Conservation (phyloP, 805 yeast genomes). For the Pichia eremophila region DNA sequence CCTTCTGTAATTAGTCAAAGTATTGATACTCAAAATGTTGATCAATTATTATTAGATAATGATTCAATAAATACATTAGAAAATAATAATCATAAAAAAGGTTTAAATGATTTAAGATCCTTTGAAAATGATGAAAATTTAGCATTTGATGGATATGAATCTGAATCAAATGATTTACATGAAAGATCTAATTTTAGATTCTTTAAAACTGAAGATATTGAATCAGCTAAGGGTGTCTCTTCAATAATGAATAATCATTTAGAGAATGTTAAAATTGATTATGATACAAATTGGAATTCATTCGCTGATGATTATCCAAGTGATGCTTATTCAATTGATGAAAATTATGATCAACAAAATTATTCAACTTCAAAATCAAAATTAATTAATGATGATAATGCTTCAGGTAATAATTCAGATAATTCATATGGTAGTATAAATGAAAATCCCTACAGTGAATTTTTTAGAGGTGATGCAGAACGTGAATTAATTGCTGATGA, state of each 20-base stretch:
- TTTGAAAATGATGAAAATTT: conserved; percentile 18
- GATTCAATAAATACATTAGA: not conserved
- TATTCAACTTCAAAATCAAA: conserved; percentile 6
- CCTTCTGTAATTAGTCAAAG: conserved; percentile 10
- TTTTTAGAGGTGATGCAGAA: conserved; percentile 12
- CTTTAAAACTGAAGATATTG: conserved; percentile 76
- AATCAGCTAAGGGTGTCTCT: conserved; percentile 80
- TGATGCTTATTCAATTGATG: conserved; percentile 4
- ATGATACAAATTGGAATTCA: conserved; percentile 67
- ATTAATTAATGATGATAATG: not conserved
- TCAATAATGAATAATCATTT: conserved; percentile 36
- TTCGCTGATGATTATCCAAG: conserved; percentile 37
- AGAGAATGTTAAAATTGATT: conserved; percentile 44
- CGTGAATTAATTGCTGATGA: conserved; percentile 10
- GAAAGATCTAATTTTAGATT: conserved; percentile 54
- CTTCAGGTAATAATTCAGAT: not conserved
- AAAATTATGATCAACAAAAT: conserved; percentile 4
- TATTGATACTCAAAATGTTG: not conserved
- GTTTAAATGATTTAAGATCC: too few relatives aligned
- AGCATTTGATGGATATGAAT: conserved; percentile 23
- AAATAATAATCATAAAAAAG: too few relatives aligned
- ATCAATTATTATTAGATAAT: conserved; percentile 2
- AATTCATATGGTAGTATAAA: conserved; percentile 8
- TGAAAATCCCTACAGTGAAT: conserved; percentile 12
- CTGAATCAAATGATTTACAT: conserved; percentile 25